Conservation (phyloP, 805 yeast species). For the Schwanniomyces vanrijiae region DNA sequence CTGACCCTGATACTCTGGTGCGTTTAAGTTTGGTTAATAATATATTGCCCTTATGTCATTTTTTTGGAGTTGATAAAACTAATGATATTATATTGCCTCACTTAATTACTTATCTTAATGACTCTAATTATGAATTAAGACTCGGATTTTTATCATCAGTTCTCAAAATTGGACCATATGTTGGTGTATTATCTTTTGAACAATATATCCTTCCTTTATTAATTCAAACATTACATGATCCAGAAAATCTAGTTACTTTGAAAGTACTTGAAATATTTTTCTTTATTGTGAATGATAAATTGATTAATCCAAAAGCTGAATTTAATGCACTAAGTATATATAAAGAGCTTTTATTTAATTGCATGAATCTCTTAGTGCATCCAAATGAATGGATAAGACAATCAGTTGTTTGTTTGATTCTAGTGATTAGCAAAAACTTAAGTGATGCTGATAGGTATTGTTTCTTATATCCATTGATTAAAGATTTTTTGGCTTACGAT, state of each 20-base stretch:
- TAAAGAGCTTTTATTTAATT: conserved; percentile 30
- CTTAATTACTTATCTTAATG: conserved; percentile 87
- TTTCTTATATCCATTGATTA: conserved; percentile 74
- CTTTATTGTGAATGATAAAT: conserved; percentile 26
- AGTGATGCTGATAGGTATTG: conserved; percentile 81
- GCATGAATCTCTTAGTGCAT: conserved; percentile 65
- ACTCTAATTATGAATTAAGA: conserved; percentile 64
- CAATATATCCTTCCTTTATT: conserved; percentile 85
- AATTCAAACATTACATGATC: conserved; percentile 78
- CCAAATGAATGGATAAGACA: conserved; percentile 88
- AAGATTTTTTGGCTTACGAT: conserved; percentile 77
- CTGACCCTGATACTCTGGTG: conserved; percentile 67
- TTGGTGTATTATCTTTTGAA: conserved; percentile 81
- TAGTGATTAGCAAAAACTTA: conserved; percentile 61
- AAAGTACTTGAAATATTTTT: conserved; percentile 54
- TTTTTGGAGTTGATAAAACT: conserved; percentile 83
- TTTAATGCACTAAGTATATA: conserved; percentile 41
- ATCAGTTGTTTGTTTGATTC: conserved; percentile 58
- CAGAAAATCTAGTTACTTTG: conserved; percentile 78
- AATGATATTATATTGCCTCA: conserved; percentile 89
- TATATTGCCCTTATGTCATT: conserved; percentile 75
- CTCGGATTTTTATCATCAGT: conserved; percentile 71
- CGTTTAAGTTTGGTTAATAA: conserved; percentile 67
- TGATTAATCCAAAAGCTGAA: conserved; percentile 34
- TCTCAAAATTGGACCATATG: conserved; percentile 70